These are phyloP conservation scores for Exobasidium rhododendri DNA, from an alignment of 1,284 basidiomycete genomes.

Conservation along the genomic window DNA sequence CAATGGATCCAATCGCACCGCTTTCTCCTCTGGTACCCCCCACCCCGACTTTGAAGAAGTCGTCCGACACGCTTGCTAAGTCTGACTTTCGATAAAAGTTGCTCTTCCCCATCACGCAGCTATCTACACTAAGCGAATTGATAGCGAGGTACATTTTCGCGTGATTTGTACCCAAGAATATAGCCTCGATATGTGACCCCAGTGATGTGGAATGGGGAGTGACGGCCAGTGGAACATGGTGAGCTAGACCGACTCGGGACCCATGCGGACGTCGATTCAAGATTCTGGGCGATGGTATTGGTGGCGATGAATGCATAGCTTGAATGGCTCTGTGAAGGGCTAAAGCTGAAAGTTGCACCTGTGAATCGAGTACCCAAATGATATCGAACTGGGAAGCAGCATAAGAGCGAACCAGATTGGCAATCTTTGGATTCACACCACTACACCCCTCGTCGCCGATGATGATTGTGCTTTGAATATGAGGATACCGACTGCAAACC, in stretches of 20 bases:
- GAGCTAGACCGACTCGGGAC: constrained; percentile 72
- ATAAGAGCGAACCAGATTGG: constrained; percentile 87
- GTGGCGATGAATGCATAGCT: constrained; percentile 58
- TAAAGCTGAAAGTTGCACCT: constrained; percentile 74
- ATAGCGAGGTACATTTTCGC: constrained; percentile 99
- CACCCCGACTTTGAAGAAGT: constrained; percentile 42
- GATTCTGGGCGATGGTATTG: constrained; percentile 13
- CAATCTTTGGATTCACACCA: constrained; percentile 95
- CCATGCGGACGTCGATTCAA: constrained; percentile 16
- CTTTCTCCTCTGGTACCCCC: constrained; percentile 33
- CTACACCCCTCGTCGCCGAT: constrained; percentile 57
- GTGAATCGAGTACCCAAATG: constrained; percentile 94
- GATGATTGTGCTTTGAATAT: constrained; percentile 36
- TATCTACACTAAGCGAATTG: constrained; percentile 78
- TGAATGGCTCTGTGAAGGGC: constrained; percentile 83
- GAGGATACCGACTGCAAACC: constrained; percentile 40
- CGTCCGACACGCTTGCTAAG: constrained; percentile 61
- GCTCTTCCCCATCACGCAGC: constrained; percentile 95
- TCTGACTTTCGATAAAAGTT: constrained; percentile 89
- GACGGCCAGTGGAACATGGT: constrained; percentile 90
- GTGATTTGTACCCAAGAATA: constrained; percentile 93
- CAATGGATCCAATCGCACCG: constrained; percentile 41
- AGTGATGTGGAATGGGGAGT: constrained; percentile 58
- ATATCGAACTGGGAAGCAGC: constrained; percentile 75
- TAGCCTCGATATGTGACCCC: constrained; percentile 84